Conservation (phyloP, 495 filamentous ascomycete species). For the Geopyxis carbonaria region DNA sequence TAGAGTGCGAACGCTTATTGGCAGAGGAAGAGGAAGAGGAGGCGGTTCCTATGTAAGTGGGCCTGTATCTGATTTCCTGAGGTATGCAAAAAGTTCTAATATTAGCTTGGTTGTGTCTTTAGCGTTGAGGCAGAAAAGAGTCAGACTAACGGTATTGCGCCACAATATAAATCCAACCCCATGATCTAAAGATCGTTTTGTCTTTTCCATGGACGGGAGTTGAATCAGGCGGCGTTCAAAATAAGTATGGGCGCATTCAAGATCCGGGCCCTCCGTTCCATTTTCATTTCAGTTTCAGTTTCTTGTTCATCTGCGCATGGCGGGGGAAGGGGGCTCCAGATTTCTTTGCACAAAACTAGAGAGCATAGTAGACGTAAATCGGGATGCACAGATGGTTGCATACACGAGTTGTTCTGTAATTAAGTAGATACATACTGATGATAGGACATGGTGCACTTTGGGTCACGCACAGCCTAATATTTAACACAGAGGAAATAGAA, state of each 20-base stretch:
- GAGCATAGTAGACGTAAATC: constrained; percentile 1
- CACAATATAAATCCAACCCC: constrained; percentile 22
- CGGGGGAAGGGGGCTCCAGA: too few species aligned
- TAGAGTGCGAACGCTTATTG: constrained; percentile 87
- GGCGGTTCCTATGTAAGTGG: constrained; percentile 18
- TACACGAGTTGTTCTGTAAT: too few species aligned
- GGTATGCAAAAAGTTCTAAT: neutral
- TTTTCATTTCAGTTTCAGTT: too few species aligned
- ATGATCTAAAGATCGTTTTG: constrained; percentile 18
- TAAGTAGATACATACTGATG: too few species aligned
- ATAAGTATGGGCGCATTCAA: too few species aligned
- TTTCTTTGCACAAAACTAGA: constrained; percentile 6
- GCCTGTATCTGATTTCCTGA: neutral
- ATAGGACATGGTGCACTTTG: neutral
- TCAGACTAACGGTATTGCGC: constrained; percentile 29
- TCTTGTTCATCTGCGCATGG: too few species aligned
- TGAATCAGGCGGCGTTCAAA: too few species aligned
- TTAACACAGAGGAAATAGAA: constrained; percentile 2
- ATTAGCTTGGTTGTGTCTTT: constrained; percentile 11
- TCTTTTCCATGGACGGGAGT: too few species aligned
- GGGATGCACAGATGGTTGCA: neutral
- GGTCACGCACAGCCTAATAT: neutral
- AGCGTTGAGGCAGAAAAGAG: constrained; percentile 32
- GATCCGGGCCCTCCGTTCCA: too few species aligned
- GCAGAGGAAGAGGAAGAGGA: constrained; percentile 48